These are phyloP conservation scores for Phialophora macrospora DNA, from an alignment of 2,329 filamentous ascomycete species.

Conservation along the genomic window DNA sequence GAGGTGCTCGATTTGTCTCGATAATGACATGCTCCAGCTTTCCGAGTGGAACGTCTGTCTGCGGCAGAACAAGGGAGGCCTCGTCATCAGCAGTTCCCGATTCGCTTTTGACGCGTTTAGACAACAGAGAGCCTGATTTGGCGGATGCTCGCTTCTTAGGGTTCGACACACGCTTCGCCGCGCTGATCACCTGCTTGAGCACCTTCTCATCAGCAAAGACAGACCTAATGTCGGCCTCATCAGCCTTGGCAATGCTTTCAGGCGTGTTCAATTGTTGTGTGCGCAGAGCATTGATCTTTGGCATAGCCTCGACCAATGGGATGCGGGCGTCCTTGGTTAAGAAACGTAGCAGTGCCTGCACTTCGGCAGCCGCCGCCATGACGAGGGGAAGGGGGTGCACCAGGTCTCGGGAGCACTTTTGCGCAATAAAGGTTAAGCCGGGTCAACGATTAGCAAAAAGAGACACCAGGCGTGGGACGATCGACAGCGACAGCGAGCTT, in stretches of 20 bases:
- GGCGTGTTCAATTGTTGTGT: slow-evolving; percentile 50
- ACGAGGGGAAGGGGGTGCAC: background rate
- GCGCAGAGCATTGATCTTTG: slow-evolving; percentile 61
- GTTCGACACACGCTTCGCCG: slow-evolving; percentile 58
- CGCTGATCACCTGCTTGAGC: slow-evolving; percentile 61
- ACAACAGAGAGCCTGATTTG: slow-evolving; percentile 43
- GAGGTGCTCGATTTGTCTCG: slow-evolving; percentile 78
- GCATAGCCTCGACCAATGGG: slow-evolving; percentile 59
- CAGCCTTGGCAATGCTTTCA: slow-evolving; percentile 56
- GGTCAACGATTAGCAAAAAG: slow-evolving; percentile 2
- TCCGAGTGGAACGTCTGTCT: slow-evolving; percentile 43
- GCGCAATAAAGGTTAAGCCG: background rate
- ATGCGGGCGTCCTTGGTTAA: slow-evolving; percentile 63
- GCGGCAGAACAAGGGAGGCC: slow-evolving; percentile 44
- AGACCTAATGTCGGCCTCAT: slow-evolving; percentile 51
- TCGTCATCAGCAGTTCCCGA: slow-evolving; percentile 45
- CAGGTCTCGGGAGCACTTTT: background rate
- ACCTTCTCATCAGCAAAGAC: slow-evolving; percentile 59
- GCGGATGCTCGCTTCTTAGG: slow-evolving; percentile 58
- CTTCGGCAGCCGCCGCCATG: slow-evolving; percentile 40
- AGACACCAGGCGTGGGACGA: background rate
- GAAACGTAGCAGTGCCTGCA: slow-evolving; percentile 60
- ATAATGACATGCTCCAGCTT: slow-evolving; percentile 63
- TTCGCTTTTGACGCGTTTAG: slow-evolving; percentile 28
- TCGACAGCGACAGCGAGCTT: background rate